Conservation (phyloP, 768 basidiomycete genomes). For the Boletus patriciae region DNA sequence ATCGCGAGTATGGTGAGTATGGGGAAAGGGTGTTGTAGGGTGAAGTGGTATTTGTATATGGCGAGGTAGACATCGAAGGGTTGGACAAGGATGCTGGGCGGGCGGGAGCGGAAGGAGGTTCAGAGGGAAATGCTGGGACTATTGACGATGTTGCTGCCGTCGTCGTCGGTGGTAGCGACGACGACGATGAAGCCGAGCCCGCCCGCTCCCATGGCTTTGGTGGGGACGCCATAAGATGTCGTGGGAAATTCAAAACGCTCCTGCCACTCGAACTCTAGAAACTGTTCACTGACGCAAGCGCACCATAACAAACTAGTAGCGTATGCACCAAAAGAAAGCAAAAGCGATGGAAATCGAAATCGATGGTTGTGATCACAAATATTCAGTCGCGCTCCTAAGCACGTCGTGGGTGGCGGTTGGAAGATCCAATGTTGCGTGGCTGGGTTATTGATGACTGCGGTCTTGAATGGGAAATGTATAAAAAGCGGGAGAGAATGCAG, state of each 20-base stretch:
- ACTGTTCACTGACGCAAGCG: too few relatives aligned
- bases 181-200: slow-evolving; percentile 31
- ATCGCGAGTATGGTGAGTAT: slow-evolving; percentile 45
- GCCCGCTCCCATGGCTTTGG: slow-evolving; percentile 90
- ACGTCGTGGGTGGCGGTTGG: too few relatives aligned
- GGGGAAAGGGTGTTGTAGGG: slow-evolving; percentile 47
- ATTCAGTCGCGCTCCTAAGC: too few relatives aligned
- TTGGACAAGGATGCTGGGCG: slow-evolving; percentile 56
- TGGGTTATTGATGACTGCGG: too few relatives aligned
- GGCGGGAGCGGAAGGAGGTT: slow-evolving; percentile 54
- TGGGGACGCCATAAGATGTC: slow-evolving; percentile 65
- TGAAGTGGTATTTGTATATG: slow-evolving; percentile 41
- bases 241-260: slow-evolving; percentile 18
- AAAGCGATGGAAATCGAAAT: too few relatives aligned
- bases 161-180: slow-evolving; percentile 22
- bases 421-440: too few relatives aligned
- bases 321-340: too few relatives aligned
- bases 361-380: too few relatives aligned
- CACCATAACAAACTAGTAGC: too few relatives aligned
- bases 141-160: slow-evolving; percentile 22
- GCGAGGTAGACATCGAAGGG: slow-evolving; percentile 36
- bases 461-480: too few relatives aligned
- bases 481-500: too few relatives aligned
- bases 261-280: too few relatives aligned
- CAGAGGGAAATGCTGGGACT: slow-evolving; percentile 11